phyloP scores from a whole-genome alignment of 257 asterid genomes.

The Ajuga chamaepitys region DNA sequence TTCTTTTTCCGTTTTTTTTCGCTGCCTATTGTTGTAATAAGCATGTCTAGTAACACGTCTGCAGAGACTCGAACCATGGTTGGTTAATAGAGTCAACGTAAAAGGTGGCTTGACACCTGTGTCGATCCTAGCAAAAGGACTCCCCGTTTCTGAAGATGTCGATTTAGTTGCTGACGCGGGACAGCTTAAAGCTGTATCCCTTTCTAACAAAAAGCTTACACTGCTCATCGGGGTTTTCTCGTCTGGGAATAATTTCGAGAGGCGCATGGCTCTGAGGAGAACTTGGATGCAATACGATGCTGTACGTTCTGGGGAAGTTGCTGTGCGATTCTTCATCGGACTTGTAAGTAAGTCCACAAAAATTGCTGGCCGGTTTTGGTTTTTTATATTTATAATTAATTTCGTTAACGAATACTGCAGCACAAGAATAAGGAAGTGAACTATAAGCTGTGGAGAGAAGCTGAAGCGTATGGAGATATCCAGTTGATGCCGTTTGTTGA shows the following conservation, averaged over 20 bases:
- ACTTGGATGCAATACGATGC: constrained; percentile 95
- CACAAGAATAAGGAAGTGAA: constrained; percentile 81
- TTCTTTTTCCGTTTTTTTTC: background rate
- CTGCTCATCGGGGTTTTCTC: constrained; percentile 86
- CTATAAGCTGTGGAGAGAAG: constrained; percentile 83
- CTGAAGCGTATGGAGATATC: constrained; percentile 67
- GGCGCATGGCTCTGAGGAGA: constrained; percentile 91
- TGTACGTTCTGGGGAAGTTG: constrained; percentile 71
- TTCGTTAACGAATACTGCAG: constrained; percentile 36
- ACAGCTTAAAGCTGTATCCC: constrained; percentile 51
- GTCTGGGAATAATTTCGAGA: constrained; percentile 84
- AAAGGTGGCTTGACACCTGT: constrained; percentile 60
- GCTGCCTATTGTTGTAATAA: background rate
- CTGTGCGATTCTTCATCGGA: constrained; percentile 89
- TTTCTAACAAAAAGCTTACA: constrained; percentile 42
- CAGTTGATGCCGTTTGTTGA: constrained; percentile 96
- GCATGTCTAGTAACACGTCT: constrained; percentile 8
- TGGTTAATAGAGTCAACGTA: constrained; percentile 60
- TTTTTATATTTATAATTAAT: background rate
- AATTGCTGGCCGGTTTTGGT: background rate
- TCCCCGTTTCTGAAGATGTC: constrained; percentile 63
- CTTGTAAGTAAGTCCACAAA: constrained; percentile 62
- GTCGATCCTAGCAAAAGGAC: constrained; percentile 76
- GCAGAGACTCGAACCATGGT: constrained; percentile 96
- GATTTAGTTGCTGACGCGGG: constrained; percentile 53